Conservation (phyloP, 768 basidiomycete species). For the Mrakia frigida region DNA sequence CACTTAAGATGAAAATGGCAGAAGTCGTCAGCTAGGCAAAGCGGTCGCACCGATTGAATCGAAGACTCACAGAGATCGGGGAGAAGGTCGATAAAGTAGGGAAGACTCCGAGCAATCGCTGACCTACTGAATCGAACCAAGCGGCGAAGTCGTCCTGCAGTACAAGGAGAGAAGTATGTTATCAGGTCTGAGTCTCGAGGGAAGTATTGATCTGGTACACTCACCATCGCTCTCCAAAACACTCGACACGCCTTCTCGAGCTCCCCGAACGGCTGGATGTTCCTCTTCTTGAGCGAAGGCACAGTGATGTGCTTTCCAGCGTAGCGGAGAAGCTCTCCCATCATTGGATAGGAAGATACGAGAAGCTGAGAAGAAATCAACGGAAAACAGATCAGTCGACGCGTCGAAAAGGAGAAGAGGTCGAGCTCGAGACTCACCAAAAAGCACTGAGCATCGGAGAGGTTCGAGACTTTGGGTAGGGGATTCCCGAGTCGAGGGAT, state of each 20-base stretch:
- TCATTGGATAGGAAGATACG: background rate
- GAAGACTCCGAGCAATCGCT: background rate
- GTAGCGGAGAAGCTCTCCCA: background rate
- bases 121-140: background rate
- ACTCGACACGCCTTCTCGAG: background rate
- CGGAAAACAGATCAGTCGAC: background rate
- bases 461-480: background rate
- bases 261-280: background rate
- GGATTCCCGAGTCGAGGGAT: slow-evolving; percentile 2
- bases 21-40: background rate
- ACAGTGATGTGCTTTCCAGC: background rate
- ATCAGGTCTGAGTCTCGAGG: background rate
- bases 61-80: background rate
- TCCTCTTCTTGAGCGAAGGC: background rate
- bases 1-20: background rate
- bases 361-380: background rate
- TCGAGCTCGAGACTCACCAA: background rate
- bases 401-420: background rate
- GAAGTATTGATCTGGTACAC: background rate
- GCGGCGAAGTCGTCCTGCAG: slow-evolving; percentile 5
- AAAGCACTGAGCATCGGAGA: slow-evolving; percentile 2
- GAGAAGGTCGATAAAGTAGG: background rate
- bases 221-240: slow-evolving; percentile 1
- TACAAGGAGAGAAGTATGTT: background rate
- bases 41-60: background rate